Evolutionary conservation across 2,329 filamentous ascomycete species (phyloP).

Genomic region (Claviceps fusiformis): DNA sequence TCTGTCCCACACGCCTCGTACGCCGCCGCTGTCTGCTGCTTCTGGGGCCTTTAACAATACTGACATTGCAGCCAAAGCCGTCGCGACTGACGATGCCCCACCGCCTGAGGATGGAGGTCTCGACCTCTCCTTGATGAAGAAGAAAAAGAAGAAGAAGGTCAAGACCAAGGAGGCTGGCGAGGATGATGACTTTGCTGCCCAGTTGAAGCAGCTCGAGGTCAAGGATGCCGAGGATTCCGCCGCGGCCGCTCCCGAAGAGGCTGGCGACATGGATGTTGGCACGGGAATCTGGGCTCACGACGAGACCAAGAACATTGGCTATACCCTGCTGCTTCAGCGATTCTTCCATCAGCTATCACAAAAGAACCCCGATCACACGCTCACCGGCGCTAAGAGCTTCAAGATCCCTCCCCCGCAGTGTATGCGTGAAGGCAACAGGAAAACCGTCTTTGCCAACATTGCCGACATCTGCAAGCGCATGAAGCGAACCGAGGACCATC

Average conservation of each 20-base stretch:
- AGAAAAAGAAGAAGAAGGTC: slow-evolving; percentile 77
- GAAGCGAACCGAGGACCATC: slow-evolving; percentile 97
- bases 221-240: slow-evolving; percentile 49
- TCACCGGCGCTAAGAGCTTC: slow-evolving; percentile 83
- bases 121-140: slow-evolving; percentile 59
- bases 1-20: slow-evolving; percentile 62
- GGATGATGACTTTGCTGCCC: slow-evolving; percentile 47
- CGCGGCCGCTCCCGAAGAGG: slow-evolving; percentile 34
- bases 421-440: slow-evolving; percentile 99
- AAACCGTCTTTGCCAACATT: slow-evolving; percentile 99
- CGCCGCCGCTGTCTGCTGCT: slow-evolving; percentile 43
- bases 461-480: slow-evolving; percentile 97
- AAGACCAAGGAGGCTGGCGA: slow-evolving; percentile 47
- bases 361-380: slow-evolving; percentile 91
- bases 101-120: slow-evolving; percentile 38
- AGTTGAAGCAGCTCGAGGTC: slow-evolving; percentile 48
- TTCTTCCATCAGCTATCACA: slow-evolving; percentile 93
- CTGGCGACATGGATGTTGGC: slow-evolving; percentile 73
- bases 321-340: slow-evolving; percentile 71
- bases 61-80: slow-evolving; percentile 32
- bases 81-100: slow-evolving; percentile 29
- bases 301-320: slow-evolving; percentile 63
- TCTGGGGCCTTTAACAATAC: slow-evolving; percentile 34
- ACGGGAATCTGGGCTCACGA: slow-evolving; percentile 87
- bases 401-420: slow-evolving; percentile 98